phyloP scores from a whole-genome alignment of 139 green algal genomes.

The Ettlia oleoabundans region DNA sequence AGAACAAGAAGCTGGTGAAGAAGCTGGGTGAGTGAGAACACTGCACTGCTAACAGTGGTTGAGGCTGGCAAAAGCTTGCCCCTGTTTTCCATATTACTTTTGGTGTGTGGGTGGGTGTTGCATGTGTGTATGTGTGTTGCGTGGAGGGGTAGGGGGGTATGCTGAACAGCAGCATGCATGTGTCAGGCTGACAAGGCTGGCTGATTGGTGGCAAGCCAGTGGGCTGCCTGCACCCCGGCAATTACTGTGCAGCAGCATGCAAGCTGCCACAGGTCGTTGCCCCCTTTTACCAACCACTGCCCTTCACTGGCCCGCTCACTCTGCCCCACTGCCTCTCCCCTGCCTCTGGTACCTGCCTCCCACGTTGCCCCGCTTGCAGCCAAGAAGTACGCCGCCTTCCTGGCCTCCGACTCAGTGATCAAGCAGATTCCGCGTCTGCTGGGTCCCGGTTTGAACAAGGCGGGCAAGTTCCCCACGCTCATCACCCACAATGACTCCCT shows the following conservation, averaged over 20 bases:
- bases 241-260: too few relatives aligned
- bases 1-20: conserved; percentile 99
- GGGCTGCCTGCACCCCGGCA: too few relatives aligned
- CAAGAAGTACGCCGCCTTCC: conserved; percentile 97
- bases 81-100: too few relatives aligned
- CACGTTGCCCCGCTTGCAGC: conserved; percentile 55
- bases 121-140: too few relatives aligned
- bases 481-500: conserved; percentile 82
- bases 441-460: conserved; percentile 99
- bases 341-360: background rate
- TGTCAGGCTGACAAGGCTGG: too few relatives aligned
- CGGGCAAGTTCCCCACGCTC: conserved; percentile 98
- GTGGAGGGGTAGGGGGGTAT: too few relatives aligned
- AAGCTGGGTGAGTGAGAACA: conserved; percentile 73
- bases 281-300: too few relatives aligned
- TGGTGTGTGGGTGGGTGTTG: too few relatives aligned
- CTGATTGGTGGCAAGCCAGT: too few relatives aligned
- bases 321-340: background rate
- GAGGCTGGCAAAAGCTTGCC: background rate
- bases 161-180: too few relatives aligned
- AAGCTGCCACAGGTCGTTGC: too few relatives aligned
- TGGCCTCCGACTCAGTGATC: conserved; percentile 98
- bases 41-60: background rate
- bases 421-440: conserved; percentile 99
- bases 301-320: background rate